Evolutionary conservation across 352 stramenopile species (phyloP), one percentile per base, ranked within the genome.

Genomic region (Phytophthora pinifolia): DNA sequence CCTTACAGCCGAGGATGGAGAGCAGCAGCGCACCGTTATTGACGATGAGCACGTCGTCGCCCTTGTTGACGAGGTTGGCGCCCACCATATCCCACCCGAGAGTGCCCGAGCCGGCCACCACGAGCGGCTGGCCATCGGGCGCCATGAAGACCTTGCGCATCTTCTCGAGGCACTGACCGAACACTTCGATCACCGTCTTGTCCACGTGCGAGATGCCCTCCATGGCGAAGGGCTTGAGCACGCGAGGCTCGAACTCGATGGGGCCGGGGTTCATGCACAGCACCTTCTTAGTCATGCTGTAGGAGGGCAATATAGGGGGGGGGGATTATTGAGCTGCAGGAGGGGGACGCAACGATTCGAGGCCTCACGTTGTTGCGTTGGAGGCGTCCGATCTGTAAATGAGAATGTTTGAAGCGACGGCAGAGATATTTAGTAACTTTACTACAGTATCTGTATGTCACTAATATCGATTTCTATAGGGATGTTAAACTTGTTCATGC

Each of bases 21-120:
- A 39, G 31, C 18, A 35, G 13, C 7, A 32, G 12, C 63, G 6
- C 25, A 77, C 79, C 80, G 38, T 76, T 89, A 63, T 91, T 91
- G 39, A 91, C 49, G 27, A 89, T 65, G 9, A 91, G 74, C 50
- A 75, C 81, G 52, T 86, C 44, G 59, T 91, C 81, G 47, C 65
- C 76, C 34, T 67, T 50, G 57, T 86, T 77, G 10, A 91, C 18
- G 37, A 91, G 65, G 58, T 91, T 91, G 17, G 78, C 76, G 38
- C 72, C 78, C n/a, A 91, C 81, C 81, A 91, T 91, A 57, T 91
- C 81, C 81, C 81, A 91, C 15, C 81, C 81, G 30, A 89, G 66
- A 4, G 79, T 89, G 31, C 76, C 76, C 2, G 79, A 91, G 35
- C 81, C 81, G 2, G 74, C 68, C 20, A 91, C 81, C 6, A 91